Conservation (phyloP, 1,284 basidiomycete genomes). For the Cryptococcus sp. region DNA sequence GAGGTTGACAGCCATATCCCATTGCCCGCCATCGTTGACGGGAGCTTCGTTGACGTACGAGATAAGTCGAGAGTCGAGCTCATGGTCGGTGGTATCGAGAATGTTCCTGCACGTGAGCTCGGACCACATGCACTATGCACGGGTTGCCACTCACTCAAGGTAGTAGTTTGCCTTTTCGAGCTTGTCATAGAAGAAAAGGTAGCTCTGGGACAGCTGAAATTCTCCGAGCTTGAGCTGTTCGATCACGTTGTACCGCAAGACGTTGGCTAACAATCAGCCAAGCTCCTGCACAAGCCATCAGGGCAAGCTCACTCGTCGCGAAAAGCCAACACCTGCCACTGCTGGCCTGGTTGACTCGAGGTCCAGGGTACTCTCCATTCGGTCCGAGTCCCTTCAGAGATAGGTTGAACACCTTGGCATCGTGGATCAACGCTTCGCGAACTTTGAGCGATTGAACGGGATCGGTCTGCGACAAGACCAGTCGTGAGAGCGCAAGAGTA, state of each 20-base stretch:
- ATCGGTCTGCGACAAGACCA: conserved; percentile 70
- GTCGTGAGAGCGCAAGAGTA: conserved; percentile 69
- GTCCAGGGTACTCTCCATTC: conserved; percentile 52
- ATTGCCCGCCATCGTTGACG: conserved; percentile 88
- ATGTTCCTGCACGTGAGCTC: conserved; percentile 45
- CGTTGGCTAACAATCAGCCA: conserved; percentile 52
- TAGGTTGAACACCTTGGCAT: conserved; percentile 79
- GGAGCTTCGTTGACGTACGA: conserved; percentile 69
- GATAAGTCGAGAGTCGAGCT: conserved; percentile 75
- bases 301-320: conserved; percentile 58
- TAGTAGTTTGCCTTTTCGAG: conserved; percentile 94
- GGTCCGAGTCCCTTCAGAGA: conserved; percentile 58
- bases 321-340: conserved; percentile 91
- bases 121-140: background rate
- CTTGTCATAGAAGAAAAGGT: conserved; percentile 92
- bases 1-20: conserved; percentile 90
- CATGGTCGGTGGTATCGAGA: conserved; percentile 73
- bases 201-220: conserved; percentile 81
- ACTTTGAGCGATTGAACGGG: conserved; percentile 62
- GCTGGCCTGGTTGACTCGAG: conserved; percentile 80
- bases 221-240: conserved; percentile 77
- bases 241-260: conserved; percentile 76
- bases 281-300: background rate
- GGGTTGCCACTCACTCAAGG: conserved; percentile 62
- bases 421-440: conserved; percentile 59